A percentile compares a stretch with the other conserved stretches of the same genome.
phyloP scores from a whole-genome alignment of 345 rosid genomes.

The Eucalyptus melliodora region DNA sequence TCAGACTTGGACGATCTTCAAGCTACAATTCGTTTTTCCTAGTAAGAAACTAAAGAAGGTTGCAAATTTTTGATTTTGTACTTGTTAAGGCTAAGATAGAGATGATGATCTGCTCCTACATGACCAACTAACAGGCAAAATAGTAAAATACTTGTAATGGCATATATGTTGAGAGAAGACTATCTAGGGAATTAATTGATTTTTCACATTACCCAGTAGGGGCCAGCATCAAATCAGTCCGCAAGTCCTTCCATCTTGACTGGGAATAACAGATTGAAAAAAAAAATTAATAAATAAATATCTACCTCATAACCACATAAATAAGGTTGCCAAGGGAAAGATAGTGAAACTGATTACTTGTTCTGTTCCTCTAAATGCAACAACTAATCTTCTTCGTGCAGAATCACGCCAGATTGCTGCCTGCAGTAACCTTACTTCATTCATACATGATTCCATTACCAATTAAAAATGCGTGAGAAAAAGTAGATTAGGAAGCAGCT shows the following conservation, averaged over 20 bases:
- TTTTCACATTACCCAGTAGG: constrained; percentile 67
- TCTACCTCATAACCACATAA: neutral
- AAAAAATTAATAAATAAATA: neutral
- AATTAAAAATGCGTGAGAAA: neutral
- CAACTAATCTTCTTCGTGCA: constrained; percentile 59
- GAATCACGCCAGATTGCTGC: constrained; percentile 96
- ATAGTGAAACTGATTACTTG: constrained; percentile 43
- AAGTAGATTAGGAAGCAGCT: neutral
- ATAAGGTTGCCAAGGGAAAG: neutral
- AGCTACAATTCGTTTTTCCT: neutral
- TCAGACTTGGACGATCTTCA: neutral
- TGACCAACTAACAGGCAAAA: neutral
- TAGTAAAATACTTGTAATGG: neutral
- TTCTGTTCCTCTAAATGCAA: constrained; percentile 97
- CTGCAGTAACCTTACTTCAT: constrained; percentile 27
- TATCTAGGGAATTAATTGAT: neutral
- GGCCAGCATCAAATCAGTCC: constrained; percentile 79
- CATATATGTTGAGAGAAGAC: neutral
- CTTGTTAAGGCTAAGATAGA: neutral
- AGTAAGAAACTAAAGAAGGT: neutral
- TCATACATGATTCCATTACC: neutral
- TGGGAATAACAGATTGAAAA: constrained; percentile 5
- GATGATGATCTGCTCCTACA: neutral
- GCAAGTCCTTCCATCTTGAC: constrained; percentile 93
- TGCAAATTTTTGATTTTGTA: neutral